Conservation (phyloP, 345 rosid genomes). For the Gossypium herbaceum region DNA sequence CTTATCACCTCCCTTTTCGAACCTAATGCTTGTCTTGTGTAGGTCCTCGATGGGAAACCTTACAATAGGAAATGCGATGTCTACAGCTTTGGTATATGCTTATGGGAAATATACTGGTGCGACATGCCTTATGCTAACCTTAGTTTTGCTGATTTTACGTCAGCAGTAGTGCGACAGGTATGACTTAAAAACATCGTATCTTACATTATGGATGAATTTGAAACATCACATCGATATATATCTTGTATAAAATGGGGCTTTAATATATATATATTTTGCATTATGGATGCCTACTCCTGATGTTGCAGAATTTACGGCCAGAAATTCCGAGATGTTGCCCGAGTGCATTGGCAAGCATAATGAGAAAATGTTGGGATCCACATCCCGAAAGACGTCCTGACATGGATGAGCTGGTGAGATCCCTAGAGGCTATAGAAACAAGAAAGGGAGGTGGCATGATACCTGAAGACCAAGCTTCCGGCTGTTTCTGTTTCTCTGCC, state of each 20-base stretch:
- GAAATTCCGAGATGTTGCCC: constrained; percentile 79
- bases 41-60: constrained; percentile 84
- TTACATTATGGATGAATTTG: too few relatives aligned
- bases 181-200: background rate
- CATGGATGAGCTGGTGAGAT: constrained; percentile 67
- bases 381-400: constrained; percentile 65
- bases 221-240: background rate
- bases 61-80: constrained; percentile 82
- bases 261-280: background rate
- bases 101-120: constrained; percentile 85
- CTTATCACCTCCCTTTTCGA: background rate
- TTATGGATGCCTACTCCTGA: background rate
- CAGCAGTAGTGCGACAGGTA: constrained; percentile 75
- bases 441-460: constrained; percentile 93
- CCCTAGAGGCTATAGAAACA: constrained; percentile 63
- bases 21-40: constrained; percentile 13
- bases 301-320: constrained; percentile 61
- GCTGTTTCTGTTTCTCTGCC: constrained; percentile 58
- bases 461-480: constrained; percentile 60
- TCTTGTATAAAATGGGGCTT: background rate
- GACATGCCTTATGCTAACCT: constrained; percentile 74
- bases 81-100: constrained; percentile 80
- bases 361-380: constrained; percentile 81
- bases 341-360: constrained; percentile 48
- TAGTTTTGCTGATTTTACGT: constrained; percentile 67